Base-by-base conservation (phyloP, 75 land plant genomes). In the Azolla pinnata region DNA sequence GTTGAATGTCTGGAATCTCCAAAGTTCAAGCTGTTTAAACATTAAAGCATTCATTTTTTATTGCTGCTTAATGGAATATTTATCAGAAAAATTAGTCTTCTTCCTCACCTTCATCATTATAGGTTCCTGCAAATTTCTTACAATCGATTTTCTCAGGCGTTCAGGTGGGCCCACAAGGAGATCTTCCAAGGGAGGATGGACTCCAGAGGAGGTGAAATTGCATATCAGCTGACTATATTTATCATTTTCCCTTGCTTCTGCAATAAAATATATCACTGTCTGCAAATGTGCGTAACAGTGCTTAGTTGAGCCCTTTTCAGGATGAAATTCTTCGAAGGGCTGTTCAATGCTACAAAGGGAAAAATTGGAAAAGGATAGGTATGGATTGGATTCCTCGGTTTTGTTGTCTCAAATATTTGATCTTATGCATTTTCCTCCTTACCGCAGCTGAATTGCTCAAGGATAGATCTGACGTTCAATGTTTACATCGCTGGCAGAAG, bases 301-400 rank as follows among this genome's bases (percentile, higher is more conserved):
- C n/a, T n/a, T n/a, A n/a, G n/a, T n/a, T n/a, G n/a, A n/a, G n/a
- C n/a, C n/a, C 26, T 53, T 54, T 12, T 4, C 81, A 90, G 97
- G 97, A 90, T 75, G 90, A 86, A 20, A 80, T 80, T 40, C 51
- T 90, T 45, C 71, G 84, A 58, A 66, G 71, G 46, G 97, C 97
- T 54, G 97, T 90, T 44, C 63, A 74, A 49, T 62, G 66, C 31
- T 79, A 67, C 74, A 86, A 81, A 18, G 90, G 90, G 61, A 90
- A 80, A 64, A 65, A 75, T 60, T 90, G 97, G 97, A 90, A 90
- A 75, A 90, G 81, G 77, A 90, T 90, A 71, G 97, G 97, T 90
- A 29, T 1, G 34, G 2, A 24, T 12, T 58, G 9, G 31, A 1
- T 58, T 35, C 17, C 25, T 40, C 46, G 25, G 2, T 42, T 60